phyloP scores from a whole-genome alignment of 1,139 yeast species.

The Petasospora fabianii region DNA sequence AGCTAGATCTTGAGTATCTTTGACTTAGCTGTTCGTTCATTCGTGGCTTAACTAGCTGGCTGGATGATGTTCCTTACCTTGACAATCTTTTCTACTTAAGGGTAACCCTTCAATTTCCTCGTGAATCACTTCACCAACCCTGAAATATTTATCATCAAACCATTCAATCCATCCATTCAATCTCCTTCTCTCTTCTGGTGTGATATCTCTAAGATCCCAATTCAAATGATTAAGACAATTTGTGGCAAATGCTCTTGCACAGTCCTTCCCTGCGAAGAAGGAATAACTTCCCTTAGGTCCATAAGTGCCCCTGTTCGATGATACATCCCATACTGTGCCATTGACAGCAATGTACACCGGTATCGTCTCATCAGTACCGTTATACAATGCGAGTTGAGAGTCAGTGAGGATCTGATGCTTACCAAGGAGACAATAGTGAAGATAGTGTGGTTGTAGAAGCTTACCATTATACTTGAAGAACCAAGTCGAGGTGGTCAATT shows the following conservation, averaged over 20 bases:
- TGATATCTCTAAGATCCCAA: conserved; percentile 64
- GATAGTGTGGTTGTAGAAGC: conserved; percentile 15
- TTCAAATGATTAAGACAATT: conserved; percentile 73
- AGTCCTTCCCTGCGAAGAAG: conserved; percentile 64
- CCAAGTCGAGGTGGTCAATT: conserved; percentile 17
- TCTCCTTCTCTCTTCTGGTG: conserved; percentile 30
- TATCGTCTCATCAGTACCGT: conserved; percentile 47
- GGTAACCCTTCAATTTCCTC: conserved; percentile 12
- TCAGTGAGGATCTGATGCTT: conserved; percentile 39
- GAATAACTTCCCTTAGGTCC: conserved; percentile 65
- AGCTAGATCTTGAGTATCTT: too few relatives aligned
- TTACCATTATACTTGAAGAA: conserved; percentile 21
- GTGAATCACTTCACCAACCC: conserved; percentile 20
- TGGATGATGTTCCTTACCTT: conserved; percentile 14
- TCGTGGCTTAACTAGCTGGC: too few relatives aligned
- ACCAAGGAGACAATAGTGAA: conserved; percentile 26
- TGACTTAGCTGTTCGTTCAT: too few relatives aligned
- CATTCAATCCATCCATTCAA: conserved; percentile 26
- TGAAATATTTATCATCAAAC: conserved; percentile 24
- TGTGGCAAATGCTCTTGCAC: conserved; percentile 71
- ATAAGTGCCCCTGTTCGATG: conserved; percentile 49
- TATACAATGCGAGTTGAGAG: conserved; percentile 45
- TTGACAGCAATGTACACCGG: conserved; percentile 66
- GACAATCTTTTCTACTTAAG: conserved; percentile 17
- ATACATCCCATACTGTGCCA: conserved; percentile 71